Conservation (phyloP, 2,329 filamentous ascomycete genomes). For the Septoria petroselini region DNA sequence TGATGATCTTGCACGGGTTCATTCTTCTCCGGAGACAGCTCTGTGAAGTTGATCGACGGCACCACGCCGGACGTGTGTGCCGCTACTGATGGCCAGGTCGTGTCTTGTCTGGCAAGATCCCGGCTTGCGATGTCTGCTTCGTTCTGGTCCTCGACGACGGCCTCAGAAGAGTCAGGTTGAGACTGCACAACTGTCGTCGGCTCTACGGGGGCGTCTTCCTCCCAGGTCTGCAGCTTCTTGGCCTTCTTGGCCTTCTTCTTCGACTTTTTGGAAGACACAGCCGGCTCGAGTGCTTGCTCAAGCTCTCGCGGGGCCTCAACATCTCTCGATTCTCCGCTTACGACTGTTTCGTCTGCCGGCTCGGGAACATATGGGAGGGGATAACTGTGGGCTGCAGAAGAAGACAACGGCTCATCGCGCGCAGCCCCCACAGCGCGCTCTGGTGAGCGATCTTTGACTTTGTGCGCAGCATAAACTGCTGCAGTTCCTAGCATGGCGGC, state of each 20-base stretch:
- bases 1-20: not conserved
- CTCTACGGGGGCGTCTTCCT: constrained; percentile 7
- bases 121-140: no score
- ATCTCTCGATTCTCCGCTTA: not conserved
- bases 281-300: constrained; percentile 3
- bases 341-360: not conserved
- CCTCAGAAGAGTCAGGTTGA: constrained; percentile 11
- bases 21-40: constrained; percentile 3
- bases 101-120: not conserved
- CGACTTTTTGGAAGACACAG: constrained; percentile 25
- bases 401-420: not conserved
- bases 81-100: constrained; percentile 20
- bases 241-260: constrained; percentile 32
- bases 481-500: constrained; percentile 33
- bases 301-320: not conserved
- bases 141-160: constrained; percentile 4
- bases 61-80: constrained; percentile 22
- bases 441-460: constrained; percentile 18
- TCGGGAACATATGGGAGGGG: constrained; percentile 17
- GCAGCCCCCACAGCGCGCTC: constrained; percentile 6
- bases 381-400: constrained; percentile 10
- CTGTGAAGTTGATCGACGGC: constrained; percentile 5
- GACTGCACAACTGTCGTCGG: not conserved
- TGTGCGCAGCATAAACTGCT: constrained; percentile 27
- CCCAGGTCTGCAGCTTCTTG: constrained; percentile 22